These are phyloP conservation scores for Trichophyton mentagrophytes DNA, from an alignment of 2,329 filamentous ascomycete genomes.

Conservation along the genomic window DNA sequence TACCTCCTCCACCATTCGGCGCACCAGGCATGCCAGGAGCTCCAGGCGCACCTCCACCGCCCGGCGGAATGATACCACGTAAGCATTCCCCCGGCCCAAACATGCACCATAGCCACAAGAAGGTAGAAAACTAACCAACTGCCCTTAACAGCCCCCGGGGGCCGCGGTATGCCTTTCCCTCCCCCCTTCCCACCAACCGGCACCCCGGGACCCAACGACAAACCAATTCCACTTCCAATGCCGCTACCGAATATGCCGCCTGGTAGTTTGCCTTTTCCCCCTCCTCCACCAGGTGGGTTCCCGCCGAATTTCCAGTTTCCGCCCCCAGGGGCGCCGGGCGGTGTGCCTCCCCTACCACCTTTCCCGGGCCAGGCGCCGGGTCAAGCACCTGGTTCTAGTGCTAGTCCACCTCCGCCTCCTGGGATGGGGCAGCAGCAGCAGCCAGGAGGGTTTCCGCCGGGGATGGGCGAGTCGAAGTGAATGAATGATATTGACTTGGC, in stretches of 20 bases:
- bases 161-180: constrained; percentile 39
- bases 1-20: constrained; percentile 48
- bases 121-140: constrained; percentile 9
- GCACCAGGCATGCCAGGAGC: constrained; percentile 35
- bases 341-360: constrained; percentile 21
- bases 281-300: constrained; percentile 25
- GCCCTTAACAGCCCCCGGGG: constrained; percentile 38
- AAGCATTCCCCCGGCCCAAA: constrained; percentile 24
- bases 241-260: constrained; percentile 30
- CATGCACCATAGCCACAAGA: neutral
- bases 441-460: neutral
- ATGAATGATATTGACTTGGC: neutral
- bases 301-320: constrained; percentile 43
- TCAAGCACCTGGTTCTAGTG: neutral
- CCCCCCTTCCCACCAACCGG: constrained; percentile 38
- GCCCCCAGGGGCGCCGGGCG: constrained; percentile 18
- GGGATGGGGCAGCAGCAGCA: neutral
- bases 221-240: constrained; percentile 17
- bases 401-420: neutral
- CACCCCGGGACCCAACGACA: constrained; percentile 26
- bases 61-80: constrained; percentile 40
- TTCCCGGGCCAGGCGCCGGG: constrained; percentile 13
- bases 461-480: constrained; percentile 13
- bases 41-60: constrained; percentile 21
- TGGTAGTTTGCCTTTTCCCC: constrained; percentile 34